These are phyloP conservation scores for Aspergillus nanangensis DNA, from an alignment of 495 filamentous ascomycete species.

Conservation along the genomic window DNA sequence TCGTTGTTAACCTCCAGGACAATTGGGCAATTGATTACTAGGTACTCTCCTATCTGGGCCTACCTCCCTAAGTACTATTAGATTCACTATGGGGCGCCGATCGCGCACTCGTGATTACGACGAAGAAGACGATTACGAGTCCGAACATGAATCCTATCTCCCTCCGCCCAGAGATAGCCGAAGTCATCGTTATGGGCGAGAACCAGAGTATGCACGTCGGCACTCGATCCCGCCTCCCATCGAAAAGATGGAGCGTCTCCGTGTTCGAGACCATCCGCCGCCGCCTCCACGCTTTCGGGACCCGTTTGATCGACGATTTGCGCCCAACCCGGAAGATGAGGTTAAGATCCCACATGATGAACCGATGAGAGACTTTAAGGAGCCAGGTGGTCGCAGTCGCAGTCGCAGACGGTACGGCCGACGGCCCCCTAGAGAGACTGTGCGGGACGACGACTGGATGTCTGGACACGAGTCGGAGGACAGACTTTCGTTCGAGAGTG, in stretches of 20 bases:
- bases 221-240: constrained; percentile 19
- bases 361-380: neutral
- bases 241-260: constrained; percentile 31
- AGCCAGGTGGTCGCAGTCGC: neutral
- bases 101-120: constrained; percentile 25
- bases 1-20: too few relatives aligned
- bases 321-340: too few relatives aligned
- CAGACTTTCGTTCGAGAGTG: neutral
- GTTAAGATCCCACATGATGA: neutral
- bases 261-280: constrained; percentile 21
- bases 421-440: neutral
- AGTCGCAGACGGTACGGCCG: neutral
- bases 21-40: too few relatives aligned
- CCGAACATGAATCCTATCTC: constrained; percentile 7
- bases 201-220: constrained; percentile 21
- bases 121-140: constrained; percentile 26
- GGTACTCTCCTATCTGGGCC: too few relatives aligned
- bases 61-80: too few relatives aligned
- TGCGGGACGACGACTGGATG: neutral
- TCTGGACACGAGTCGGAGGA: neutral
- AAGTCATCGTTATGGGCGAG: constrained; percentile 19
- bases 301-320: too few relatives aligned
- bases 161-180: constrained; percentile 10
- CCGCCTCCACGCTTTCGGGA: too few relatives aligned
- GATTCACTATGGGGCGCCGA: constrained; percentile 33